Evolutionary conservation across 306 rosid genomes (phyloP).

Genomic region (Coriaria nepalensis): DNA sequence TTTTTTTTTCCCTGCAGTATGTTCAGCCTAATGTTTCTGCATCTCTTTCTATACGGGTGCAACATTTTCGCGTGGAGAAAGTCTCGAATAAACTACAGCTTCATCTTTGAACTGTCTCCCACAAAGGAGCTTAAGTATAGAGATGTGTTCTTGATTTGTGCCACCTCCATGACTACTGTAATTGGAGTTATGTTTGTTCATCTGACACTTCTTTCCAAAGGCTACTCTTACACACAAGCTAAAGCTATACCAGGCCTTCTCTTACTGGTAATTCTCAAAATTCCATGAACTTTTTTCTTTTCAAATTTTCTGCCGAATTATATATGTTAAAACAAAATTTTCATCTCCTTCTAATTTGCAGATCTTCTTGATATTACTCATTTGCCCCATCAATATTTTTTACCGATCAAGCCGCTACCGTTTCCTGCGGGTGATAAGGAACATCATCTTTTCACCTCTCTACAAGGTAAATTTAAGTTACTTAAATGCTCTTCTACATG

Average conservation of each 20-base stretch:
- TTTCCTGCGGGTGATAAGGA: constrained; percentile 73
- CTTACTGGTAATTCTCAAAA: constrained; percentile 43
- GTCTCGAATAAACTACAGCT: constrained; percentile 75
- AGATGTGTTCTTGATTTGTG: constrained; percentile 75
- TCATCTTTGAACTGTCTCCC: constrained; percentile 68
- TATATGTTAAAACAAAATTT: constrained; percentile 3
- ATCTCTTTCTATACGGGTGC: constrained; percentile 87
- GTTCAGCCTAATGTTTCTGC: constrained; percentile 94
- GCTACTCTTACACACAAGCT: constrained; percentile 60
- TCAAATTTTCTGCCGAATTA: too few species aligned
- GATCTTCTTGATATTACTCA: constrained; percentile 49
- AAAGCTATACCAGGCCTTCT: constrained; percentile 77
- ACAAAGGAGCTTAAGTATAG: constrained; percentile 75
- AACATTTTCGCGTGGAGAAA: constrained; percentile 84
- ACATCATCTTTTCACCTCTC: constrained; percentile 78
- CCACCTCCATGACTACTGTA: constrained; percentile 60
- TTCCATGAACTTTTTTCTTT: not conserved
- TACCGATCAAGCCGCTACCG: constrained; percentile 70
- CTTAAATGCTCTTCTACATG: constrained; percentile 9
- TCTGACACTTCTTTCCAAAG: constrained; percentile 57
- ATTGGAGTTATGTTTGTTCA: constrained; percentile 79
- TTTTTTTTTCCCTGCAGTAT: constrained; percentile 54
- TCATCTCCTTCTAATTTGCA: constrained; percentile 21
- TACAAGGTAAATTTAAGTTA: constrained; percentile 46
- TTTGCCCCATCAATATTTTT: constrained; percentile 69